Evolutionary conservation across 2,329 filamentous ascomycete species (phyloP).

Genomic region (Whalleya microplaca): DNA sequence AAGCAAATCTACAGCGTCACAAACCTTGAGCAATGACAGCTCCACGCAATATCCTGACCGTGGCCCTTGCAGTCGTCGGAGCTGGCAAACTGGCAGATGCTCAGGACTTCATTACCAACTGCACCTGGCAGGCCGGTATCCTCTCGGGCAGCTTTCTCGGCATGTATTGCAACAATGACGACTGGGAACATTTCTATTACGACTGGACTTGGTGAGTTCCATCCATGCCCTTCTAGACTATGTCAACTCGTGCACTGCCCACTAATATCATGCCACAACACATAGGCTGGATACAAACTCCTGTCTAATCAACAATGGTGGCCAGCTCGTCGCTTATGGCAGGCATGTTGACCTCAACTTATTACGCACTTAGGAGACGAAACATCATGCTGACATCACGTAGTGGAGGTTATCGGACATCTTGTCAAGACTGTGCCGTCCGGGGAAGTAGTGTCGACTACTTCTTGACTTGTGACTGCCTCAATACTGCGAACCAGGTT

Average conservation of each 20-base stretch:
- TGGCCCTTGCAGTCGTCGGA: slow-evolving; percentile 19
- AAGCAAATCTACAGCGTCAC: neutral
- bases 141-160: slow-evolving; percentile 40
- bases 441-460: slow-evolving; percentile 29
- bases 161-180: slow-evolving; percentile 45
- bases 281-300: slow-evolving; percentile 43
- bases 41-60: slow-evolving; percentile 10
- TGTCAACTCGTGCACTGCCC: neutral
- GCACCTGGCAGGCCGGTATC: slow-evolving; percentile 41
- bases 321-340: slow-evolving; percentile 29
- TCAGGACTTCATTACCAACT: slow-evolving; percentile 40
- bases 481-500: slow-evolving; percentile 21
- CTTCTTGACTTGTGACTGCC: slow-evolving; percentile 34
- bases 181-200: slow-evolving; percentile 40
- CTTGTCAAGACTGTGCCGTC: slow-evolving; percentile 35
- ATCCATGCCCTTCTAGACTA: neutral
- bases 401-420: slow-evolving; percentile 36
- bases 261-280: slow-evolving; percentile 5
- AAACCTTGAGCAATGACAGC: slow-evolving; percentile 1
- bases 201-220: slow-evolving; percentile 44
- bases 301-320: slow-evolving; percentile 36
- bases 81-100: slow-evolving; percentile 35
- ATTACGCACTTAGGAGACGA: neutral
- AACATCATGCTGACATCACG: slow-evolving; percentile 1
- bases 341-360: slow-evolving; percentile 22